These are phyloP conservation scores for Pichia cephalocereana DNA, from an alignment of 805 yeast genomes.

Conservation along the genomic window DNA sequence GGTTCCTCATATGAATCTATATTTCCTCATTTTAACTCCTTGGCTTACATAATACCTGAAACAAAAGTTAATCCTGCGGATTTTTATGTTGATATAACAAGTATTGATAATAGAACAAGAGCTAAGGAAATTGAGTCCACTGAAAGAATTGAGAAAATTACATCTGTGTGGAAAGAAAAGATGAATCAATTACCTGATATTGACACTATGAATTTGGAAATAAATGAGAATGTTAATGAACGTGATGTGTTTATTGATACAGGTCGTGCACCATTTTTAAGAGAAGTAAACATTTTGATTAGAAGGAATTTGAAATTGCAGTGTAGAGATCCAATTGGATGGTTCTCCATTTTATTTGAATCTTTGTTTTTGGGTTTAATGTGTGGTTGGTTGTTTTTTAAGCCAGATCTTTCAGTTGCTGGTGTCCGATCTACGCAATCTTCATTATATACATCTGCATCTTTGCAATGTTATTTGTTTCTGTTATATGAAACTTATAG, in stretches of 20 bases:
- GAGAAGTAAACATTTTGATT: conserved; percentile 37
- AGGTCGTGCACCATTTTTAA: conserved; percentile 30
- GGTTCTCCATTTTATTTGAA: conserved; percentile 33
- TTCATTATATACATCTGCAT: conserved; percentile 42
- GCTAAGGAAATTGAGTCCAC: conserved; percentile 28
- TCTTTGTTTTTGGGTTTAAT: conserved; percentile 44
- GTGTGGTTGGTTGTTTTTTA: conserved; percentile 71
- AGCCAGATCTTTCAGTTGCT: conserved; percentile 47
- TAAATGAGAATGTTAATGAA: background rate
- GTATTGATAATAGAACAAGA: conserved; percentile 40
- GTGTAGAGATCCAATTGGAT: conserved; percentile 42
- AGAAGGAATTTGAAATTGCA: conserved; percentile 39
- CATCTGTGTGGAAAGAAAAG: conserved; percentile 29
- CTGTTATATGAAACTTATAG: conserved; percentile 51
- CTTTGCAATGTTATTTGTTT: conserved; percentile 47
- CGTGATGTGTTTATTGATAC: conserved; percentile 15
- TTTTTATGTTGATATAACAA: conserved; percentile 45
- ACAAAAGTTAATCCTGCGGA: conserved; percentile 52
- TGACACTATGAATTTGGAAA: background rate
- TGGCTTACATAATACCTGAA: conserved; percentile 38
- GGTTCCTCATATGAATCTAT: conserved; percentile 36
- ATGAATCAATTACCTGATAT: conserved; percentile 10
- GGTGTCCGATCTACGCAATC: conserved; percentile 58
- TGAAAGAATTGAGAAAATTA: conserved; percentile 27
- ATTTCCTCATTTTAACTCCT: conserved; percentile 37